Evolutionary conservation across 768 basidiomycete genomes (phyloP).

Genomic region (Thelephora aurantiotincta): DNA sequence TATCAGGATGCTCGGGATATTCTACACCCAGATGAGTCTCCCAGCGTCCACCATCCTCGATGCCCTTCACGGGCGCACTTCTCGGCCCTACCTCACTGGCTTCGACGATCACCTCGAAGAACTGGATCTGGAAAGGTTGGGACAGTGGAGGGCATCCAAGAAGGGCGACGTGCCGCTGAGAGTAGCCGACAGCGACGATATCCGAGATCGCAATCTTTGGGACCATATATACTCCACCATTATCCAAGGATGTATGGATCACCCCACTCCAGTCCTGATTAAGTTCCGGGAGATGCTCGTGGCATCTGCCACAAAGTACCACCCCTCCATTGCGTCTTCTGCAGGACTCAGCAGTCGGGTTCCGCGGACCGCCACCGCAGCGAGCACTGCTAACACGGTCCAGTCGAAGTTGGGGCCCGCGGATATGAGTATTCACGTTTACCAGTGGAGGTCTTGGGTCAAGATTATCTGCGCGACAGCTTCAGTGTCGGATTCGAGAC

Average conservation of each 20-base stretch:
- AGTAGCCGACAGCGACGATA: slow-evolving; percentile 57
- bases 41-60: slow-evolving; percentile 31
- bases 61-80: slow-evolving; percentile 35
- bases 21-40: slow-evolving; percentile 30
- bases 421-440: slow-evolving; percentile 45
- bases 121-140: slow-evolving; percentile 42
- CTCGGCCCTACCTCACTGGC: slow-evolving; percentile 37
- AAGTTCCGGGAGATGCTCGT: slow-evolving; percentile 53
- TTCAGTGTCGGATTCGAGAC: slow-evolving; percentile 44
- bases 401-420: slow-evolving; percentile 29
- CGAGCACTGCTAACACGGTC: slow-evolving; percentile 32
- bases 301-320: slow-evolving; percentile 55
- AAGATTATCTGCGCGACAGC: slow-evolving; percentile 80
- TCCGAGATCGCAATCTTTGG: slow-evolving; percentile 63
- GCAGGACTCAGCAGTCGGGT: slow-evolving; percentile 54
- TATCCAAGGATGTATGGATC: slow-evolving; percentile 39
- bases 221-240: slow-evolving; percentile 55
- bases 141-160: slow-evolving; percentile 49
- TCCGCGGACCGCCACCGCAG: slow-evolving; percentile 28
- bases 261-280: slow-evolving; percentile 27
- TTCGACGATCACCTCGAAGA: slow-evolving; percentile 55
- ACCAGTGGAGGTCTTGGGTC: slow-evolving; percentile 79
- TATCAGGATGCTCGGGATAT: slow-evolving; percentile 38
- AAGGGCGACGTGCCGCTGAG: slow-evolving; percentile 44
- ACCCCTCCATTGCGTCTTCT: slow-evolving; percentile 55